phyloP scores from a whole-genome alignment of 495 filamentous ascomycete species.

The Penicillium arizonense region DNA sequence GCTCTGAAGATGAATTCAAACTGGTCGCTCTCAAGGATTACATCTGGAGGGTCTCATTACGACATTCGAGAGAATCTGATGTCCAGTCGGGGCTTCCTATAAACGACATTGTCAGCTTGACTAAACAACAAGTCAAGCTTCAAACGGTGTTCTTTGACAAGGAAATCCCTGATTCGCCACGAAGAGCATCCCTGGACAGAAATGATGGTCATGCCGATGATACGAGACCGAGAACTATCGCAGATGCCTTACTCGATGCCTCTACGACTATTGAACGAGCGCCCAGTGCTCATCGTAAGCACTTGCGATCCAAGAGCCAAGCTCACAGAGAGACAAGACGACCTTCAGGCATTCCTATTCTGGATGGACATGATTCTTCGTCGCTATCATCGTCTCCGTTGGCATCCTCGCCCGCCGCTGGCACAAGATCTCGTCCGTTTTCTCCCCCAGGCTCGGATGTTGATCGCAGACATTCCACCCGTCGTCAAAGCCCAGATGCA shows the following conservation, averaged over 20 bases:
- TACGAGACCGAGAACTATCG: slow-evolving; percentile 68
- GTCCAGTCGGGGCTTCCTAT: slow-evolving; percentile 41
- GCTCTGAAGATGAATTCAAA: slow-evolving; percentile 84
- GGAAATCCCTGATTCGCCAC: slow-evolving; percentile 44
- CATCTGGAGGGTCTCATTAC: slow-evolving; percentile 79
- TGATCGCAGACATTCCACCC: slow-evolving; percentile 22
- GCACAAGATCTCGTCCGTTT: slow-evolving; percentile 35
- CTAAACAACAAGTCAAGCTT: slow-evolving; percentile 67
- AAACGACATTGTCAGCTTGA: slow-evolving; percentile 68
- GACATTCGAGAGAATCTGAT: slow-evolving; percentile 56
- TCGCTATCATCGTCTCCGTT: slow-evolving; percentile 29
- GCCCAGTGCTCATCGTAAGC: slow-evolving; percentile 54
- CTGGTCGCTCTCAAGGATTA: slow-evolving; percentile 84
- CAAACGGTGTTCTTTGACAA: slow-evolving; percentile 94
- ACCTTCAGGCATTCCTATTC: slow-evolving; percentile 9
- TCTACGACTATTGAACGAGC: slow-evolving; percentile 82
- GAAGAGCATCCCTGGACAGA: slow-evolving; percentile 36
- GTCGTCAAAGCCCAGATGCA: slow-evolving; percentile 30
- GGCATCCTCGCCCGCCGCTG: slow-evolving; percentile 40
- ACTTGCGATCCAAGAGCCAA: slow-evolving; percentile 43
- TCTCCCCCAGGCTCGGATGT: slow-evolving; percentile 39
- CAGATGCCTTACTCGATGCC: slow-evolving; percentile 88
- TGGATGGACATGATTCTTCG: slow-evolving; percentile 30
- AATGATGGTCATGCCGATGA: slow-evolving; percentile 29
- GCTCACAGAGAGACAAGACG: slow-evolving; percentile 46